Evolutionary conservation across 495 filamentous ascomycete genomes (phyloP).

Genomic region (Chaetomidium leptoderma): DNA sequence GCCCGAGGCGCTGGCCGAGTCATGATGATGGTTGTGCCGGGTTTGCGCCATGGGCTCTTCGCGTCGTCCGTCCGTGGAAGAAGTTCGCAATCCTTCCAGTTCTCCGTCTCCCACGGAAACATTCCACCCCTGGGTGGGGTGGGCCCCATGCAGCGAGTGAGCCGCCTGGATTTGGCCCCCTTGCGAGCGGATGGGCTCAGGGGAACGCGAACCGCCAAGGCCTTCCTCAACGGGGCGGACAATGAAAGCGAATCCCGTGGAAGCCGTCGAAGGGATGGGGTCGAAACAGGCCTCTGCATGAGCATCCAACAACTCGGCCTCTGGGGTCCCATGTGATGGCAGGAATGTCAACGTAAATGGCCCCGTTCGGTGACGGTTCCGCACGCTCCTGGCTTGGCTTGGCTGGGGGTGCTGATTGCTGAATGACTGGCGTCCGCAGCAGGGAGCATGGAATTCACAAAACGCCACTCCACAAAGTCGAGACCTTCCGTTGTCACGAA

Average conservation of each 20-base stretch:
- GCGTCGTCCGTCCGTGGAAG: neutral
- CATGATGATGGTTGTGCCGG: neutral
- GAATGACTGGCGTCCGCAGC: neutral
- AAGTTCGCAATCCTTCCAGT: neutral
- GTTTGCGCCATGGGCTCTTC: neutral
- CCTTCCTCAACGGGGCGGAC: conserved; percentile 7
- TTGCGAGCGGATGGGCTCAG: neutral
- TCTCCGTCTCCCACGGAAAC: neutral
- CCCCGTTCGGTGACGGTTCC: neutral
- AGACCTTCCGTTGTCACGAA: neutral
- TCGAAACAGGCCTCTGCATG: conserved; percentile 7
- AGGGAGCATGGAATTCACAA: neutral
- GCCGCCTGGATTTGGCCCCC: neutral
- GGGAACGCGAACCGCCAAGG: conserved; percentile 9
- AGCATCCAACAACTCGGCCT: neutral
- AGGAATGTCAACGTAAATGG: neutral
- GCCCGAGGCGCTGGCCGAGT: neutral
- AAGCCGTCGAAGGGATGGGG: conserved; percentile 5
- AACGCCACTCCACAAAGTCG: neutral
- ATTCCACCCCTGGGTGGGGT: neutral
- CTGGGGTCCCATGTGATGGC: conserved; percentile 4
- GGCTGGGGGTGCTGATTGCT: neutral
- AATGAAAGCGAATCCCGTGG: conserved; percentile 3
- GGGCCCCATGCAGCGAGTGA: neutral
- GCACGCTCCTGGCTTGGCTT: neutral